Evolutionary conservation across 208 protist species (phyloP), one percentile per base, ranked within the genome.

Genomic region (Lotmaria passim): DNA sequence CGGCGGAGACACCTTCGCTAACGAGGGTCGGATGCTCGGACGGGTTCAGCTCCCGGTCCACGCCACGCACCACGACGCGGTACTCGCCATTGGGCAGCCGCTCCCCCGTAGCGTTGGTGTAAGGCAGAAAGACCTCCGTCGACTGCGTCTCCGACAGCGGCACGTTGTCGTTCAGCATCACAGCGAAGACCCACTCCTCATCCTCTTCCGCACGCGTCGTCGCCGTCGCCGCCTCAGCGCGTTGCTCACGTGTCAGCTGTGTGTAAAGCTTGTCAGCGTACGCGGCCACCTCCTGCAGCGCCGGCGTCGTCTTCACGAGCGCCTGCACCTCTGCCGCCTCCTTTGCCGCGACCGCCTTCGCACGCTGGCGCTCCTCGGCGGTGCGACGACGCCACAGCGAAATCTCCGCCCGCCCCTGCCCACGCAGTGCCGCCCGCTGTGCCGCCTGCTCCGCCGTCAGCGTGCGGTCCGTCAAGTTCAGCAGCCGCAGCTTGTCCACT

Each of bases 161-260:
- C 10, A 75, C 85, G 47, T 78, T 75, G 67, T 96, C 91, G 71
- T 94, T 79, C 21, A 96, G 68, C 91, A 94, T 92, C 14, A 89
- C 84, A 0, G 79, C 88, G 72, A 96, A 96, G 46, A 79, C 78
- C 89, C 91, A 96, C 63, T 89, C 85, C 23, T 80, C 75, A 5
- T 53, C 57, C 7, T 62, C 50, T 33, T 73, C 68, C 8, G 28
- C 34, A 4, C 43, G 41, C 23, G 57, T 36, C 7, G 55, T 15
- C 48, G 52, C 26, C 7, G 7, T 28, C 38, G 30, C 30, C 1
- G 21, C 64, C 7, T 26, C 43, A 19, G 26, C 43, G 17, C 14
- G 30, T n/a, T 38, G 23, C 46, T 75, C 78, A 26, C 74, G 68
- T 17, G 78, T 79, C 21, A 90, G 73, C 21, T 79, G 76, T 4